Base-by-base conservation (phyloP, 208 protist species). In the Naegleria fowleri region DNA sequence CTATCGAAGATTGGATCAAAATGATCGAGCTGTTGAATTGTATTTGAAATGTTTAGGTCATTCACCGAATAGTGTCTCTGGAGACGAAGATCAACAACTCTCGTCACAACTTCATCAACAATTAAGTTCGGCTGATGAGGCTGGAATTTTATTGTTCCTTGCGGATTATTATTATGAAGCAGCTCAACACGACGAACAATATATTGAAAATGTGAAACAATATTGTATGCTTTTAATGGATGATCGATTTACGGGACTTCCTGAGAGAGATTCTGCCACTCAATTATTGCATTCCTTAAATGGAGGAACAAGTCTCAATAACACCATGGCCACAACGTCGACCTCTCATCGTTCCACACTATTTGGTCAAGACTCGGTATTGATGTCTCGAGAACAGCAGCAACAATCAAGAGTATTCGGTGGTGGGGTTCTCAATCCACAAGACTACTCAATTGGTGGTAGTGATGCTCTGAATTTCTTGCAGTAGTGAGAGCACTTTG, bases 1-100 rank as follows among this genome's bases (percentile, higher is more conserved):
- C 0, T 94, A 94, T 67, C 58, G 83, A 67, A 91, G 93, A 6
- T 52, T 93, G 0, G 90, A 91, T 51, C 86, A 94, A 39, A 38
- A 92, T 29, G 87, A 92, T 87, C 51, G 92, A 79, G 93, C 94
- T 1, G 94, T 94, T 0, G 76, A 33, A 41, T 40, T 84, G 16
- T 84, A 84, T 40, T 84, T 36, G 76, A 84, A 84, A 84, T 84
- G 76, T 84, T 84, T 84, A 39, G 76, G 55, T 29, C 55, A 67
- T 29, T 67, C 11, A 22, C 19, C 11, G 1, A 29, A 67, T 29
- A 67, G 19, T 67, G 55, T 67, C 19, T 0, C 2, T 3, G 22
- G 19, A 29, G 19, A 67, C 3, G 2, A 29, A 22, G 19, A 67
- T 67, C 55, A 67, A 67, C 55, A 67, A 67, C 11, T 15, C 22